Conservation (phyloP, 2,329 filamentous ascomycete species). For the Fusarium sp. region DNA sequence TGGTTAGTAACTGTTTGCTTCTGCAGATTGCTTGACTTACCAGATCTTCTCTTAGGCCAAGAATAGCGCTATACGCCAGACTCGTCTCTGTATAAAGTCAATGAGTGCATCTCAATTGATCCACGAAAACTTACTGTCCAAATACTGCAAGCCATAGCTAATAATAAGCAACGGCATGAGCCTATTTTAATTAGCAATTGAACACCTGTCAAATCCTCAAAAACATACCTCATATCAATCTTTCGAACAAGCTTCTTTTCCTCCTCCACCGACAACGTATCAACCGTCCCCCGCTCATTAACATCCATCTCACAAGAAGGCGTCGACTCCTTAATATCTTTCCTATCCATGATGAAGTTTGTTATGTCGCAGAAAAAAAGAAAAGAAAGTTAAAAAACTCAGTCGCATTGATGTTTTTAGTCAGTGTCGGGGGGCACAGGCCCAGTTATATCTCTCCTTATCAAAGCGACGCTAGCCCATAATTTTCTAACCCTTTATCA, state of each 20-base stretch:
- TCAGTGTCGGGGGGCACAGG: neutral
- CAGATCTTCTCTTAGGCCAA: constrained; percentile 8
- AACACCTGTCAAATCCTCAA: too few relatives aligned
- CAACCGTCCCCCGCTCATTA: neutral
- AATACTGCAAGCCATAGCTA: constrained; percentile 17
- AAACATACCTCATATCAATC: constrained; percentile 16
- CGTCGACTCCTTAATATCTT: neutral
- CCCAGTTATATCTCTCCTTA: constrained; percentile 20
- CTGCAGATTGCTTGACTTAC: too few relatives aligned
- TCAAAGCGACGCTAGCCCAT: constrained; percentile 1
- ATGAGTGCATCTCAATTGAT: rapidly evolving
- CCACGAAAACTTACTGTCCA: neutral
- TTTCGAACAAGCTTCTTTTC: constrained; percentile 19
- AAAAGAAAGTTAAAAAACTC: neutral
- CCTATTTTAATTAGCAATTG: neutral
- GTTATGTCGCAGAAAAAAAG: neutral
- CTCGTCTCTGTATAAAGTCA: constrained; percentile 8
- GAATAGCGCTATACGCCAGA: constrained; percentile 20
- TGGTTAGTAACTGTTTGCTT: neutral
- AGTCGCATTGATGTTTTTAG: neutral
- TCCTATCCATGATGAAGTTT: neutral
- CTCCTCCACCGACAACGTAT: constrained; percentile 3
- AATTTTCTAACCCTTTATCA: neutral
- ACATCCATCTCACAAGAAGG: neutral
- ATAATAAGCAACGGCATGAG: constrained; percentile 21